Percentiles rank a stretch among this genome's conserved stretches.
These are phyloP conservation scores for Kwoniella dejecticola DNA, from an alignment of 768 basidiomycete species.

Conservation along the genomic window DNA sequence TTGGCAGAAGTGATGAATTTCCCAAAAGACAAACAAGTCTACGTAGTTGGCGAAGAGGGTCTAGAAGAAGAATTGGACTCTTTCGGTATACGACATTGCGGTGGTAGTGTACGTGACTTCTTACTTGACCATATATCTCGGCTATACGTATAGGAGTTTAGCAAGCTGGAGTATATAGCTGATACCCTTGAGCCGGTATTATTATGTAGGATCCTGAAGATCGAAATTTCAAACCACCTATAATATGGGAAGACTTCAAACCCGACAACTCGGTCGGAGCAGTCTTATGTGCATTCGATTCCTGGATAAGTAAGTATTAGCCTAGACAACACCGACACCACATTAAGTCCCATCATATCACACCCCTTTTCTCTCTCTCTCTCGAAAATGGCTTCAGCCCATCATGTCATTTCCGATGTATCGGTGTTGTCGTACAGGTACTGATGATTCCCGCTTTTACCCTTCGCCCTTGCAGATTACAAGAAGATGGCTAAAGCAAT, in stretches of 20 bases:
- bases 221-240: constrained; percentile 63
- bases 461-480: constrained; percentile 72
- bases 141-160: too few relatives aligned
- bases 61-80: constrained; percentile 89
- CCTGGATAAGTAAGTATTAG: constrained; percentile 62
- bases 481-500: constrained; percentile 92
- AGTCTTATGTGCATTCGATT: constrained; percentile 91
- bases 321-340: too few relatives aligned
- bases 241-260: constrained; percentile 64
- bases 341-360: too few relatives aligned
- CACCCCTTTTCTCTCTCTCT: too few relatives aligned
- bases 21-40: constrained; percentile 88
- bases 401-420: too few relatives aligned
- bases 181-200: background rate
- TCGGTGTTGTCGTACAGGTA: too few relatives aligned
- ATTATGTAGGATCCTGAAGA: constrained; percentile 74
- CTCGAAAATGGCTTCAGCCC: too few relatives aligned
- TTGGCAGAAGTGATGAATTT: constrained; percentile 85
- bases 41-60: constrained; percentile 88
- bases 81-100: constrained; percentile 76
- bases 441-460: too few relatives aligned
- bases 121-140: too few relatives aligned
- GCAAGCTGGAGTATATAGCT: too few relatives aligned
- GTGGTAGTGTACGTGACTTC: constrained; percentile 72
- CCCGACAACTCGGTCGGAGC: constrained; percentile 78